Evolutionary conservation across 495 filamentous ascomycete species (phyloP), one percentile per base, ranked within the genome.

Genomic region (Hypoxylon crocopeplum): DNA sequence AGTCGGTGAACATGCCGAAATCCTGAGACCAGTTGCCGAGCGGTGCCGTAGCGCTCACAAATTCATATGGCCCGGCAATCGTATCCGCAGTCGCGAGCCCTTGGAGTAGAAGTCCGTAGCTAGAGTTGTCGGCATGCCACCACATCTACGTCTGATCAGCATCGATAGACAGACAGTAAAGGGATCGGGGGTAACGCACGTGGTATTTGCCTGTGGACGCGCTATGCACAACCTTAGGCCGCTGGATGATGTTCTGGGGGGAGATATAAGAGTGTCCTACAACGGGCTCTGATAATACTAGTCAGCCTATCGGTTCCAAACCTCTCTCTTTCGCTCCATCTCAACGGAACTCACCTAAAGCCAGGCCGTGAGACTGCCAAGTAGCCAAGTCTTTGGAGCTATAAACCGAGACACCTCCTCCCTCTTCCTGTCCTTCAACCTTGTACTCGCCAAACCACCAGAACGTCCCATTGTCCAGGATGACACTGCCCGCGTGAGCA

Each of bases 401-500:
- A 61, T 79, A 77, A 3, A 74, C 74, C 1, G 71, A 69, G 7
- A 79, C 65, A 16, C 77, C 77, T 2, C 67, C 75, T 12, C 77
- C 77, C 56, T 79, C 77, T 27, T 50, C 62, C n/a, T 75, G 72
- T 1, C 67, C 73, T 40, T 77, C 53, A 15, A 66, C 51, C 66
- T 79, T 79, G 63, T 77, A 75, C 62, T 79, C 77, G 29, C 77
- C 77, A 38, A 79, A 79, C 59, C 62, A 64, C 66, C 67, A 79
- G 51, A 75, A 79, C 45, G 65, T 77, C 15, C 71, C 74, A 10
- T 72, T 69, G 16, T 69, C 66, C 10, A 61, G 10, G 22, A 75
- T 62, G 13, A 75, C 52, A 22, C 64, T 75, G 1, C 77, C 77
- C 0, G 75, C 77, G 36, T 79, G 75, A 13, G 75, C 75, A 48